Evolutionary conservation across 495 filamentous ascomycete species (phyloP).

Genomic region (Penicillium daleae): DNA sequence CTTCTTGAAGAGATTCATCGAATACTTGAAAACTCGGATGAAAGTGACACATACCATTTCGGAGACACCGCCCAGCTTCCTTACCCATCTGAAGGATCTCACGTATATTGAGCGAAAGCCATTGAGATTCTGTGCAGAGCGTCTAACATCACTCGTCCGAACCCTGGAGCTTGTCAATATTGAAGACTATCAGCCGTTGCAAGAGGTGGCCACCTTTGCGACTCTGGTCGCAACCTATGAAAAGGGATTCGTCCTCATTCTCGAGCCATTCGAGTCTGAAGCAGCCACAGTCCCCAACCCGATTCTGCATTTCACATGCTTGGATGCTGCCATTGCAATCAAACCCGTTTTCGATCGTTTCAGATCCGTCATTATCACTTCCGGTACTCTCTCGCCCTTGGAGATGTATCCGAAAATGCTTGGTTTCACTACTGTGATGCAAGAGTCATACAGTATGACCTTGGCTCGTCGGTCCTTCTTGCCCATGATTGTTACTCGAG

Average conservation of each 20-base stretch:
- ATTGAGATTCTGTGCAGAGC: constrained; percentile 91
- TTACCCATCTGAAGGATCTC: constrained; percentile 89
- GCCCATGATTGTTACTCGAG: constrained; percentile 95
- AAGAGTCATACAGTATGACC: constrained; percentile 97
- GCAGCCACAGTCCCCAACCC: constrained; percentile 95
- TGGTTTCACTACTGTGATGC: constrained; percentile 84
- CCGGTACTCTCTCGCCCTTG: constrained; percentile 92
- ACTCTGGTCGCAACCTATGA: constrained; percentile 97
- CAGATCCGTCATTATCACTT: constrained; percentile 97
- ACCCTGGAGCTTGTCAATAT: constrained; percentile 97
- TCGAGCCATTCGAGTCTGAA: constrained; percentile 96
- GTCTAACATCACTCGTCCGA: constrained; percentile 90
- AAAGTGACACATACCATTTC: constrained; percentile 96
- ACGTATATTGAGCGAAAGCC: constrained; percentile 99
- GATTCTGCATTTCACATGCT: constrained; percentile 91
- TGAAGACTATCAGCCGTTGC: constrained; percentile 94
- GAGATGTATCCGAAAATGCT: constrained; percentile 99
- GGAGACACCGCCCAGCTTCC: constrained; percentile 92
- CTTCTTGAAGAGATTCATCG: constrained; percentile 94
- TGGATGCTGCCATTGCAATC: constrained; percentile 98
- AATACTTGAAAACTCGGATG: constrained; percentile 98
- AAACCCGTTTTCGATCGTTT: constrained; percentile 98
- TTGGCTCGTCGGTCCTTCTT: constrained; percentile 93
- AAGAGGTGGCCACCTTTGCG: constrained; percentile 99
- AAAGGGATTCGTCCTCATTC: constrained; percentile 92